Evolutionary conservation across 2,329 filamentous ascomycete genomes (phyloP).

Genomic region (Fusarium domesticum): DNA sequence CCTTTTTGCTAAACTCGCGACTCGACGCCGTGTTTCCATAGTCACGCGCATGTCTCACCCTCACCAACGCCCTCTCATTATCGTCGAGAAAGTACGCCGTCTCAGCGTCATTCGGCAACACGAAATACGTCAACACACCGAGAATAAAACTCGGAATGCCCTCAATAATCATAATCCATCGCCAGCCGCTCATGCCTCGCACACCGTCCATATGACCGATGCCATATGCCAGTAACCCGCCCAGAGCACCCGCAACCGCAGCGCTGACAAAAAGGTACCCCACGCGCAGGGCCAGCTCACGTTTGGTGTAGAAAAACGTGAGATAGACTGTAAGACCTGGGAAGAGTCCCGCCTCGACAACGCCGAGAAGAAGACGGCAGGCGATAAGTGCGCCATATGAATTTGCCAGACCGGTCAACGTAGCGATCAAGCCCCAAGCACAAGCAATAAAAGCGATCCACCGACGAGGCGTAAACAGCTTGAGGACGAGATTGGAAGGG

Average conservation of each 20-base stretch:
- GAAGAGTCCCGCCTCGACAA: constrained; percentile 67
- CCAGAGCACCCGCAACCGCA: constrained; percentile 68
- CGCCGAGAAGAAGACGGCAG: constrained; percentile 65
- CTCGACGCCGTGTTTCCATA: constrained; percentile 49
- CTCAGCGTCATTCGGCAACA: constrained; percentile 39
- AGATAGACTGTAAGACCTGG: constrained; percentile 67
- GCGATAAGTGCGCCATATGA: constrained; percentile 65
- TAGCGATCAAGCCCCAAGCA: constrained; percentile 67
- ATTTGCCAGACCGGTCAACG: constrained; percentile 64
- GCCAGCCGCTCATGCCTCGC: constrained; percentile 63
- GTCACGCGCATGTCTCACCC: constrained; percentile 35
- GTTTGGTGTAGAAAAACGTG: constrained; percentile 73
- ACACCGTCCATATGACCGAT: constrained; percentile 71
- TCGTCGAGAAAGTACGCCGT: constrained; percentile 59
- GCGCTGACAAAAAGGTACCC: constrained; percentile 71
- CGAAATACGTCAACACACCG: constrained; percentile 35
- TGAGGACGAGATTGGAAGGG: constrained; percentile 62
- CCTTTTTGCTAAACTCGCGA: constrained; percentile 50
- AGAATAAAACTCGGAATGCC: constrained; percentile 42
- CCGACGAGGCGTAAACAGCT: constrained; percentile 58
- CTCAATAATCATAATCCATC: constrained; percentile 64
- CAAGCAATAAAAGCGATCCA: constrained; percentile 64
- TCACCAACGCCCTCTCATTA: constrained; percentile 65
- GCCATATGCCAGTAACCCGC: constrained; percentile 69
- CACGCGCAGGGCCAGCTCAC: constrained; percentile 68